Evolutionary conservation across 2,329 filamentous ascomycete genomes (phyloP), one percentile per base, ranked within the genome.

Genomic region (Periconia macrospinosa): DNA sequence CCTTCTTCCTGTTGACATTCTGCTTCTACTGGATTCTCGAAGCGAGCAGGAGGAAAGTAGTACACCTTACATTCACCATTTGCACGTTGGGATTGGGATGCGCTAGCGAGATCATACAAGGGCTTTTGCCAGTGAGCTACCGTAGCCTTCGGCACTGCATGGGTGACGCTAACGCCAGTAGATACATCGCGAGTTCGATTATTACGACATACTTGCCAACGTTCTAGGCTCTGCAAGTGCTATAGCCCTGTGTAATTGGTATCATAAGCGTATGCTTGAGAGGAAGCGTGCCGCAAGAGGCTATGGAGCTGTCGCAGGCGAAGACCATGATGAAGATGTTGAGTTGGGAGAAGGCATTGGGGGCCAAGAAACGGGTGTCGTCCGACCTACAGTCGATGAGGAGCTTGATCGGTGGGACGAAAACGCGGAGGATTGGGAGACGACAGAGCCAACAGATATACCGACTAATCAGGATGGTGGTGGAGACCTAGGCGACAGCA

Each of bases 1-100:
- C 90, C 66, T 97, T 99, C 80, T 96, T 97, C 81, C 71, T 91
- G 61, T 83, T 99, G 49, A 96, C 93, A 15, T 76, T 90, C 42
- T 71, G 84, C 63, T 97, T 97, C 82, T 99, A 99, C 84, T 99
- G 94, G 92, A 90, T 97, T 70, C 78, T 97, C 65, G 94, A 99
- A 73, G 95, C 92, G 49, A 89, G 87, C 58, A 90, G 94, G 58
- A 87, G 93, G 48, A 90, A 93, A 62, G 88, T 86, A 18, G 79
- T 96, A 46, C 89, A 99, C 75, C 78, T 96, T 60, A 96, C 92
- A 14, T 78, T 97, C 23, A 72, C 91, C 19, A 81, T 91, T 55
- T 95, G 91, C 77, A 95, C 92, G 6, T 76, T 88, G 41, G 77
- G 78, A 74, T 81, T 92, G 2, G 87, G 87, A 45, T 76, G 92